Evolutionary conservation across 805 yeast species (phyloP), one percentile per base, ranked within the genome.

Genomic region (Saccharomycopsis sp.): DNA sequence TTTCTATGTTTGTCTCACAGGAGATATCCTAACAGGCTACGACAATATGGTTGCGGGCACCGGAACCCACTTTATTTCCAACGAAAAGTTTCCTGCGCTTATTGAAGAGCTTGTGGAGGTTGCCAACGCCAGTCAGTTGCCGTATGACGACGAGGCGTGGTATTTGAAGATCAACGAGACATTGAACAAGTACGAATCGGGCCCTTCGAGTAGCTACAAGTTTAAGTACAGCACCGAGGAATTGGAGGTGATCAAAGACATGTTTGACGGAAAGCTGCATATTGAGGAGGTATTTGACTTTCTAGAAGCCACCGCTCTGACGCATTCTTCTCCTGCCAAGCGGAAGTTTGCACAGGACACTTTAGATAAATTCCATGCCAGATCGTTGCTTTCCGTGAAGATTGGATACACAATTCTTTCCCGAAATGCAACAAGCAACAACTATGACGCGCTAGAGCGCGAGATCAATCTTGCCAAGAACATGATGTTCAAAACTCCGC

Each of bases 61-160:
- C 61, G 96, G 96, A 41, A 90, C 98, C 14, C 99, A 94, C 69
- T 94, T 83, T 67, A 85, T 94, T 23, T 84, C 87, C 12, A 75
- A 84, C 24, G 81, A 77, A 59, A 80, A 84, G 62, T 68, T 91
- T 53, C 77, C 77, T 1, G 83, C 79, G 21, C 77, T 92, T 64
- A 77, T 79, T 61, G 75, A 75, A 53, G 81, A 94, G 61, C 77
- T 92, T 61, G 77, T 86, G 8, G 55, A 63, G 41, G 55, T 47
- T 15, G 66, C 66, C 52, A 63, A 60, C 24, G 62, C 64, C 20
- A 57, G 62, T 18, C 41, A 53, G 8, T 51, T 50, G 15, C 34
- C 34, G 3, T 54, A 40, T 21, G n/a, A 50, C 24, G 52, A 61
- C 21, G 59, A 69, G 51, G 79, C 79, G 58, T 74, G 75, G 64